Base-by-base conservation (phyloP, 129 eudicot genomes). In the Rutidosis leptorrhynchoides region DNA sequence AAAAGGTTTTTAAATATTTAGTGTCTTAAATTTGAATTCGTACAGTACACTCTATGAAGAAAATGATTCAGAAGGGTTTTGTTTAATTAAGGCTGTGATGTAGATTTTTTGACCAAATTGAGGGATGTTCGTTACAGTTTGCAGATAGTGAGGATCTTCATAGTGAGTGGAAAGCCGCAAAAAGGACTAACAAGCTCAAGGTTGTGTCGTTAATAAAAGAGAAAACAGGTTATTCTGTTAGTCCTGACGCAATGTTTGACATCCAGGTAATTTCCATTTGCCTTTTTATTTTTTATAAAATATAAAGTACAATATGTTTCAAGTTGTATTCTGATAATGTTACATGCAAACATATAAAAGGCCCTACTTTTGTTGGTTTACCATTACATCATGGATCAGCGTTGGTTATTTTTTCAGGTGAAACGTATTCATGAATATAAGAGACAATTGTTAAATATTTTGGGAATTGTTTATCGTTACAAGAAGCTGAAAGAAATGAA, bases 391-490 rank as follows among this genome's bases (percentile, higher is more conserved):
- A 45, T 27, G 29, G 23, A 19, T n/a, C 15, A 19, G 51, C 56
- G 40, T 32, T 45, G 20, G 59, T 72, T 68, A 3, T 32, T 12
- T 51, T 51, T 58, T 64, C 87, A 87, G 96, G 94, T 87, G 65
- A 92, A 92, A 64, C 95, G 98, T 64, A 92, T 92, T 63, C 98
- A 92, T 67, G 98, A 92, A 72, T 92, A 92, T 84, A 92, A 88
- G 81, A 80, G 96, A 54, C 98, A 92, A 60, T 73, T 92, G 62
- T 72, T 92, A 73, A 92, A 92, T 69, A 88, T 92, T 67, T 51
- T 92, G 75, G 98, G 98, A 28, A 85, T 92, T 59, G 83, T 92
- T 74, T 83, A 92, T 65, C 95, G 96, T 55, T 92, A 92, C 79
- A 92, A 88, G 77, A 83, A 85, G 80, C 88, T 92, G 96, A 92